Percentiles rank a stretch among this genome's conserved stretches.
phyloP scores from a whole-genome alignment of 176 grass and related monocot species.

The Carex parvula region DNA sequence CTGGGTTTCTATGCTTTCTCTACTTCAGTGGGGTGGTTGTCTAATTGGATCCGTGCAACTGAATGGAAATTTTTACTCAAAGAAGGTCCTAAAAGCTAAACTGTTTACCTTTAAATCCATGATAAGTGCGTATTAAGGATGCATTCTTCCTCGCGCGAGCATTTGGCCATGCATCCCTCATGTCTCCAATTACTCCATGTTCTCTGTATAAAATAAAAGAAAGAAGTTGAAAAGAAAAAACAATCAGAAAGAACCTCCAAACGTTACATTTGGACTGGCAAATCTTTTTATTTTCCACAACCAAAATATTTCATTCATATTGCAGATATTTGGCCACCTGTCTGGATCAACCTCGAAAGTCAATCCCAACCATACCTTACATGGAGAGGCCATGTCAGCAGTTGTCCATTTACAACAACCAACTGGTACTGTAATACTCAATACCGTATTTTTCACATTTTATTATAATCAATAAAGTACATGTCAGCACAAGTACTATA shows the following conservation, averaged over 20 bases:
- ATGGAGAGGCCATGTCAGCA: neutral
- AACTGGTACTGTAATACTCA: neutral
- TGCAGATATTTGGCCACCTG: neutral
- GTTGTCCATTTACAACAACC: neutral
- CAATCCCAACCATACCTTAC: neutral
- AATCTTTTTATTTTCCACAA: neutral
- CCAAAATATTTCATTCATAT: neutral
- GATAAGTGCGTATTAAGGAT: slow-evolving; percentile 91
- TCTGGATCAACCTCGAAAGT: neutral
- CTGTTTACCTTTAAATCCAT: slow-evolving; percentile 93
- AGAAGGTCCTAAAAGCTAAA: neutral
- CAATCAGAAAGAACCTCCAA: neutral
- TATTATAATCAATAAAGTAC: neutral
- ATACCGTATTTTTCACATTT: neutral
- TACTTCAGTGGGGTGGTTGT: neutral
- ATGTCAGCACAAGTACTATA: neutral
- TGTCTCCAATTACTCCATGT: slow-evolving; percentile 94
- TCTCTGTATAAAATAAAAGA: slow-evolving; percentile 56
- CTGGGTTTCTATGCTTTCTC: neutral
- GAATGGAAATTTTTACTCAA: neutral
- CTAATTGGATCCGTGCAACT: neutral
- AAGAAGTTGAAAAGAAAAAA: neutral
- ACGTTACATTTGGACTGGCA: neutral
- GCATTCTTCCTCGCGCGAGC: slow-evolving; percentile 89
- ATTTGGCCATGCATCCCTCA: slow-evolving; percentile 99